Conservation (phyloP, 2,329 filamentous ascomycete genomes). For the Neurospora crassa region DNA sequence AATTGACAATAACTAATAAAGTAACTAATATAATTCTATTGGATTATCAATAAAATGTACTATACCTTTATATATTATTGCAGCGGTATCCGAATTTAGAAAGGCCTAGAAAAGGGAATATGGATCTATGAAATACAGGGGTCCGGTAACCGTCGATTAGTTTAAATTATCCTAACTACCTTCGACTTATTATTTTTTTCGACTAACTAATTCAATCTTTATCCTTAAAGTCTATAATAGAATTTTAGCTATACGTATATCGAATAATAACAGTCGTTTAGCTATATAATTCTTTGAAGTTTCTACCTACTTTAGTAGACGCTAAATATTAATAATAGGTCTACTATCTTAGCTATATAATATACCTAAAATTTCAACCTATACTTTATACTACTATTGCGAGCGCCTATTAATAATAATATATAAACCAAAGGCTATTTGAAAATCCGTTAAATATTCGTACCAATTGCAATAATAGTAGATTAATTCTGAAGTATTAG, state of each 20-base stretch:
- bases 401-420: neutral
- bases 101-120: neutral
- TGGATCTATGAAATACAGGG: no score
- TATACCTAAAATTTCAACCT: neutral
- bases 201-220: neutral
- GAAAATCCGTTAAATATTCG: neutral
- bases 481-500: neutral
- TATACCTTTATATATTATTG: neutral
- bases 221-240: neutral
- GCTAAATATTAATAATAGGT: neutral
- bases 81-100: neutral
- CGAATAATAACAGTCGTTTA: neutral
- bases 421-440: neutral
- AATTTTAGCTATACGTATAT: neutral
- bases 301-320: neutral
- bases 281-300: neutral
- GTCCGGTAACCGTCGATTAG: no score
- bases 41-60: neutral
- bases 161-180: no score
- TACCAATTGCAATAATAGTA: neutral
- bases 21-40: neutral
- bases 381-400: neutral
- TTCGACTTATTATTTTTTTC: neutral
- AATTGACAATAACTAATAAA: neutral
- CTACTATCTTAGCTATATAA: neutral